Evolutionary conservation across 345 rosid species (phyloP), one percentile per base, ranked within the genome.

Genomic region (Arabis alpina): DNA sequence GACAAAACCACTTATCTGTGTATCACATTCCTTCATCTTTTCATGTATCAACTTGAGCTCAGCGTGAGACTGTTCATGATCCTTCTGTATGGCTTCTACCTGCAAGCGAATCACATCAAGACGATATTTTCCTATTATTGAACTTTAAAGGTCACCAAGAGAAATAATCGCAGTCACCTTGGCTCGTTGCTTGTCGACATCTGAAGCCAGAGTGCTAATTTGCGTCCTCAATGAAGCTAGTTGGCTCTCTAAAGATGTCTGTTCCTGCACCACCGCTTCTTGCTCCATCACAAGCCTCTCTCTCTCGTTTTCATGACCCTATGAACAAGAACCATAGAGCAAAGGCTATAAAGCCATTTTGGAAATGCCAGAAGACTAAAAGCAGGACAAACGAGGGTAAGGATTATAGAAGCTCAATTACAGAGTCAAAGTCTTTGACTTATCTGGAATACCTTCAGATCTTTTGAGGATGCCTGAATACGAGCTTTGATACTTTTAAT

Each of bases 11-110:
- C 88, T 86, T 56, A 93, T 93, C 82, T 87, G 87, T 19, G 98
- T 73, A 78, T 93, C 98, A 66, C 97, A 85, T 70, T 93, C 93
- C 82, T 90, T 90, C 93, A 87, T 81, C 92, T 85, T 90, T 57
- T 45, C 68, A 54, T 89, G 89, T 62, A 88, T 69, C 37, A 77
- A 50, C 77, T 84, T 80, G 45, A 93, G 87, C 80, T 87, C 90
- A 61, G 88, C 65, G 61, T 80, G 86, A 53, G 79, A 88, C 70
- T 83, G 72, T 41, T 83, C 86, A 68, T 83, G 90, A 79, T 50
- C 66, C 14, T 77, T 80, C 40, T 80, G 83, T 13, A 77, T 57
- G 65, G 80, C 81, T 45, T 83, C 78, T 56, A 88, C 93, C 98
- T 93, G 81, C 67, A 81, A 71, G 30, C 12, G 57, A 80, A n/a